These are phyloP conservation scores for Ambrosiella beaveri DNA, from an alignment of 2,329 filamentous ascomycete genomes.

Conservation along the genomic window DNA sequence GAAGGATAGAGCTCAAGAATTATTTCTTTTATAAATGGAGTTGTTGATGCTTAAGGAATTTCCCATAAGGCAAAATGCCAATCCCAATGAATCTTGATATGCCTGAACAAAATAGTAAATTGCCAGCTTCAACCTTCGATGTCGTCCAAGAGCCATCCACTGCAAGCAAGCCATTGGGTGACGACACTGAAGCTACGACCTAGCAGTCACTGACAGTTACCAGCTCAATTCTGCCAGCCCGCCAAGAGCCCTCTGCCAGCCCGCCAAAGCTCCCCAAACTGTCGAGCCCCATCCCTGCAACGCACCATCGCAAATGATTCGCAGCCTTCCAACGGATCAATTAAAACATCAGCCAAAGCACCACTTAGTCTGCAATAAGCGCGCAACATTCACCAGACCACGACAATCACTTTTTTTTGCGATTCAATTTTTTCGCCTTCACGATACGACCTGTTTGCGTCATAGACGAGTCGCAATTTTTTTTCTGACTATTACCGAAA, in stretches of 20 bases:
- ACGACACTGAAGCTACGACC: neutral
- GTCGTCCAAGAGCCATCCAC: neutral
- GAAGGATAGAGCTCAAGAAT: neutral
- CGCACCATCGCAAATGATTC: neutral
- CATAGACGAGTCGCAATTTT: neutral
- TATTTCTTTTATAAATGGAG: neutral
- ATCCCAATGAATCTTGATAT: too few species aligned
- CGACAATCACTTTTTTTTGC: neutral
- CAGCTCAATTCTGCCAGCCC: neutral
- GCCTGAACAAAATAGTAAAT: too few species aligned
- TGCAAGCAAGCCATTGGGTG: neutral
- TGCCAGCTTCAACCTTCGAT: neutral
- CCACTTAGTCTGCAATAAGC: neutral
- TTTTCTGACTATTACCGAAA: neutral
- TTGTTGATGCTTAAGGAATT: neutral
- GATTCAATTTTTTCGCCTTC: neutral
- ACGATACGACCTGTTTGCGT: neutral
- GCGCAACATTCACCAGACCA: neutral
- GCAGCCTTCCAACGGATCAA: conserved; percentile 2
- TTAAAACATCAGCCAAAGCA: conserved; percentile 1
- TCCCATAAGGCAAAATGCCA: too few species aligned
- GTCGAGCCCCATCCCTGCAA: conserved; percentile 3
- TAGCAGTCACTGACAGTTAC: neutral
- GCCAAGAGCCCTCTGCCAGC: neutral
- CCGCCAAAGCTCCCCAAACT: neutral